These are phyloP conservation scores for Saraca asoca DNA, from an alignment of 331 rosid genomes.

Conservation along the genomic window DNA sequence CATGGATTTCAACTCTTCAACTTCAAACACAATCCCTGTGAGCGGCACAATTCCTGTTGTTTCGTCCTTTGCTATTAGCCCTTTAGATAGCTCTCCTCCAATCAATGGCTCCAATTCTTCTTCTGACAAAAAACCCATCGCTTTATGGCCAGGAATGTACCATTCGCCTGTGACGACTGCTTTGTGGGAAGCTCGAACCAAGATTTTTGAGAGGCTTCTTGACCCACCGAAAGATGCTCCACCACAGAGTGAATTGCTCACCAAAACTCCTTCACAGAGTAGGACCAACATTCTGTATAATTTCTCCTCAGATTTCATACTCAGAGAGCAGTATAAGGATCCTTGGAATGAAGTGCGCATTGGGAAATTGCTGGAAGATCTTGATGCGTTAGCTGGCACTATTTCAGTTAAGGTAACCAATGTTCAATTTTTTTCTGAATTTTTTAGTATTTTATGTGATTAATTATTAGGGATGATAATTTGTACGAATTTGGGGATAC, in stretches of 20 bases:
- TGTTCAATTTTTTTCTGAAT: background rate
- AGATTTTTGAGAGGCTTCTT: constrained; percentile 65
- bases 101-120: constrained; percentile 20
- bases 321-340: constrained; percentile 82
- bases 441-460: too few relatives aligned
- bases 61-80: constrained; percentile 37
- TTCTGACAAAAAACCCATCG: constrained; percentile 54
- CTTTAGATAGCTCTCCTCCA: constrained; percentile 23
- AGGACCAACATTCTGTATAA: constrained; percentile 64
- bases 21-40: constrained; percentile 51
- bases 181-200: constrained; percentile 71
- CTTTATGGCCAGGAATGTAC: constrained; percentile 86
- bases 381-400: constrained; percentile 86
- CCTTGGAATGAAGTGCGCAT: constrained; percentile 89
- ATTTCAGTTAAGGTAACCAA: constrained; percentile 70
- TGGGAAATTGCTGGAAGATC: constrained; percentile 86
- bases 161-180: constrained; percentile 93
- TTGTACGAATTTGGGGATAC: too few relatives aligned
- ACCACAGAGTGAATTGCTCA: constrained; percentile 70
- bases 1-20: constrained; percentile 50
- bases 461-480: too few relatives aligned
- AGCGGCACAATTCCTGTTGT: constrained; percentile 63
- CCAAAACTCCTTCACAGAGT: constrained; percentile 74
- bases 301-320: constrained; percentile 68
- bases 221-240: constrained; percentile 79